Percentiles rank a stretch among this genome's conserved stretches.
Evolutionary conservation across 2,329 filamentous ascomycete species (phyloP).

Genomic region (Penicillium sp.): DNA sequence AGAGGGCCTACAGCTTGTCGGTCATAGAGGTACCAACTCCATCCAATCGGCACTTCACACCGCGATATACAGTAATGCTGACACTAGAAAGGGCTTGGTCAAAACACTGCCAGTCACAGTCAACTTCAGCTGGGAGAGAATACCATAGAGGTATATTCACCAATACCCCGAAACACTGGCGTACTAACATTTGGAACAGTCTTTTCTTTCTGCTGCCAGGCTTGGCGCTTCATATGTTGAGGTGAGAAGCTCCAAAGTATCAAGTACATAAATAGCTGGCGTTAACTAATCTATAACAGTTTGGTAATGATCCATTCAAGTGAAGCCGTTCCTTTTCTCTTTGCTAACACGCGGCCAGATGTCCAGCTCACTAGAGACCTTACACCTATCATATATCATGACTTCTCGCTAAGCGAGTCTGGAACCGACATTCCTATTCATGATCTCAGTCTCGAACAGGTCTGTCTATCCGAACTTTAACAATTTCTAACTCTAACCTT

Average conservation of each 20-base stretch:
- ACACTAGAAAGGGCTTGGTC: slow-evolving; percentile 18
- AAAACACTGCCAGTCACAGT: slow-evolving; percentile 26
- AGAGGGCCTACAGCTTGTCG: slow-evolving; percentile 22
- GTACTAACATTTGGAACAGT: slow-evolving; percentile 17
- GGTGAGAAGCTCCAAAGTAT: slow-evolving; percentile 12
- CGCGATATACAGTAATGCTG: not conserved
- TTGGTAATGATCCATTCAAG: not conserved
- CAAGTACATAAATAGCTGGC: too few species aligned
- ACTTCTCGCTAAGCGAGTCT: slow-evolving; percentile 43
- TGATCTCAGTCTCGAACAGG: slow-evolving; percentile 38
- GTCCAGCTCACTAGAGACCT: slow-evolving; percentile 43
- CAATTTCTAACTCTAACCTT: slow-evolving; percentile 2
- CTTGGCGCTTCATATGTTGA: slow-evolving; percentile 37
- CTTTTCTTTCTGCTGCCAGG: slow-evolving; percentile 33
- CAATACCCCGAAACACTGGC: too few species aligned
- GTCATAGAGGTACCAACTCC: slow-evolving; percentile 30
- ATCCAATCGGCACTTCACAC: not conserved
- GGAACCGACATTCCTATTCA: slow-evolving; percentile 43
- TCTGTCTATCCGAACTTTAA: slow-evolving; percentile 3
- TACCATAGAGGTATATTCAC: slow-evolving; percentile 28
- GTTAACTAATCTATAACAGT: not conserved
- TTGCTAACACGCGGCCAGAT: slow-evolving; percentile 23
- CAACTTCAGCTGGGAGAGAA: slow-evolving; percentile 41
- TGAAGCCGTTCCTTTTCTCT: not conserved
- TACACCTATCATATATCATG: slow-evolving; percentile 42